Evolutionary conservation across 371 early-diverging fungal genomes (phyloP).

Genomic region (Umbelopsis sp.): DNA sequence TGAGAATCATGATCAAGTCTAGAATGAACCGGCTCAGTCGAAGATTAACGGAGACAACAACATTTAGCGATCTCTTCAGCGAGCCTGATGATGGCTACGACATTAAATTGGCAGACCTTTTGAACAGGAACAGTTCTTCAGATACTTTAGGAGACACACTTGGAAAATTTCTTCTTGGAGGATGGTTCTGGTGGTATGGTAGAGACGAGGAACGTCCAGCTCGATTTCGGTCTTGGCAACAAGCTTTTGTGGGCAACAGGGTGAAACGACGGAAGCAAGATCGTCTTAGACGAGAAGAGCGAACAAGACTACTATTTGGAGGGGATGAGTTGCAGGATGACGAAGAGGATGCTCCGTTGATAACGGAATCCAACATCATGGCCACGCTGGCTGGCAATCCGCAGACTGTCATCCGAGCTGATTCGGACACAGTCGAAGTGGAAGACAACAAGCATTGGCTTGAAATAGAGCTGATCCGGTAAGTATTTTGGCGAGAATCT

Average conservation of each 20-base stretch:
- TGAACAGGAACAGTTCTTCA: background rate
- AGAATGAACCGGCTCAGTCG: background rate
- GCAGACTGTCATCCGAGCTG: background rate
- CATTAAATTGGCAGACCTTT: background rate
- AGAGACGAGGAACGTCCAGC: constrained; percentile 22
- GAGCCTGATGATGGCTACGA: constrained; percentile 16
- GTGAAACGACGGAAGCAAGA: constrained; percentile 12
- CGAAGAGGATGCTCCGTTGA: constrained; percentile 19
- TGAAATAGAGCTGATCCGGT: constrained; percentile 21
- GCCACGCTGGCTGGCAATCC: background rate
- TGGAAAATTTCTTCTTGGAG: constrained; percentile 38
- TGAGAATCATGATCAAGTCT: constrained; percentile 18
- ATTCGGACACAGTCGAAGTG: background rate
- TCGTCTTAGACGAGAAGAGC: background rate
- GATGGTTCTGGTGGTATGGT: constrained; percentile 56
- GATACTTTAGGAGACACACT: constrained; percentile 34
- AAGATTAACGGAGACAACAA: background rate
- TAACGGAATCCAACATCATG: constrained; percentile 11
- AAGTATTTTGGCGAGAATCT: too few relatives aligned
- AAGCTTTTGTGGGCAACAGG: constrained; percentile 20
- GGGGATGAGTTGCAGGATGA: constrained; percentile 25
- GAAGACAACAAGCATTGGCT: background rate
- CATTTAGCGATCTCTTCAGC: constrained; percentile 2
- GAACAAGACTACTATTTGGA: constrained; percentile 1
- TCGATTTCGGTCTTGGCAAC: background rate